Percentiles rank a stretch among this genome's conserved stretches.
phyloP scores from a whole-genome alignment of 176 grass and related monocot species.

The Neostapfia colusana region DNA sequence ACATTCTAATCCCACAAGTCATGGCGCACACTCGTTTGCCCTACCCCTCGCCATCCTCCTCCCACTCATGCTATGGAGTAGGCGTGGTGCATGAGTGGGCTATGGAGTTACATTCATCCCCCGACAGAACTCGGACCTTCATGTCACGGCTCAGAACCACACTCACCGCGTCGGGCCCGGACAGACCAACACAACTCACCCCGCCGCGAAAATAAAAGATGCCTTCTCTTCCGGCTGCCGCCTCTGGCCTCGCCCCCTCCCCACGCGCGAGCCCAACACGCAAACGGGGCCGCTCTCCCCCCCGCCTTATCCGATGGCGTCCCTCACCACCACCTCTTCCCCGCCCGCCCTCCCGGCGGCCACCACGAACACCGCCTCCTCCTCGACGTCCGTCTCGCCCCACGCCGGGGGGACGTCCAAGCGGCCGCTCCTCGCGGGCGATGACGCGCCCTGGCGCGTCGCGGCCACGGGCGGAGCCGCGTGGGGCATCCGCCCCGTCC shows the following conservation, averaged over 20 bases:
- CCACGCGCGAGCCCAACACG: constrained; percentile 48
- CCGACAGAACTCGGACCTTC: not conserved
- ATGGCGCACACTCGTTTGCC: too few relatives aligned
- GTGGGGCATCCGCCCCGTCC: constrained; percentile 56
- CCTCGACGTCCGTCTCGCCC: constrained; percentile 40
- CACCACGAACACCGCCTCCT: constrained; percentile 41
- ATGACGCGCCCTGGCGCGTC: constrained; percentile 88
- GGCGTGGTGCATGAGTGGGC: too few relatives aligned
- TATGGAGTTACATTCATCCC: too few relatives aligned
- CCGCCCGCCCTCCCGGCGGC: constrained; percentile 43
- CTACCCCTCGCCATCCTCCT: too few relatives aligned
- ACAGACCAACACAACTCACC: not conserved
- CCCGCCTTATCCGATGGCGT: constrained; percentile 58
- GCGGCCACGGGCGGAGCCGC: constrained; percentile 37
- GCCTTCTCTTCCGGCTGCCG: not conserved
- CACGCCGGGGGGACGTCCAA: constrained; percentile 47
- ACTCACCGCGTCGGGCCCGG: constrained; percentile 26
- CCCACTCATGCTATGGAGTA: too few relatives aligned
- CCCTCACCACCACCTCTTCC: constrained; percentile 44
- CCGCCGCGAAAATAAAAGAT: not conserved
- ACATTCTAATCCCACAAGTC: too few relatives aligned
- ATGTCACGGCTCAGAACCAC: constrained; percentile 31
- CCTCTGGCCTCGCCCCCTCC: constrained; percentile 35
- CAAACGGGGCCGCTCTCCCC: not conserved
- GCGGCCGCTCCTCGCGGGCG: constrained; percentile 65